Base-by-base conservation (phyloP, 306 rosid species). In the Vigna reflexopilosa region DNA sequence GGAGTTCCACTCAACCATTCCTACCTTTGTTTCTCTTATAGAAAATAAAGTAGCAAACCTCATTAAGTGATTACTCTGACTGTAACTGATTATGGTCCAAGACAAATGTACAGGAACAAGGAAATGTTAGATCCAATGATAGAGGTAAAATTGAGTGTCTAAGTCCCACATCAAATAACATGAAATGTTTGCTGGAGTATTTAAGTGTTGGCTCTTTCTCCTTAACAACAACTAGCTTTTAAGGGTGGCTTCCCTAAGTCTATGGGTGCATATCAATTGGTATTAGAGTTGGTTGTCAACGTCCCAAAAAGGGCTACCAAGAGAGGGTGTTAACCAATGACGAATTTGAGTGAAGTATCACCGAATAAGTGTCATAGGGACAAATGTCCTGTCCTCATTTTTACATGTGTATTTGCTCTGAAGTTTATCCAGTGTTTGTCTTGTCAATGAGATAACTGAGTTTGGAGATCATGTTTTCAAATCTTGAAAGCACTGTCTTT, bases 11-110 rank as follows among this genome's bases (percentile, higher is more conserved):
- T 22, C 30, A 28, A 42, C 59, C 17, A 4, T 54, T 58, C 26
- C 69, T 72, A 75, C 68, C 10, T 40, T 67, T 36, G 70, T 17
- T 58, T 72, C 40, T 65, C 67, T 65, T 19, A 48, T 47, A 44
- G 49, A 36, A 79, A 58, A 74, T 42, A 20, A 45, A 40, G 54
- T 44, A 28, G 62, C 5, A 73, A 67, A 15, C 73, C 14, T 58
- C 16, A 1, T 13, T 70, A 16, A 61, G 78, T 34, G 62, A 79
- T 63, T n/a, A 7, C 36, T 48, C 47, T 50, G 15, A 68, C 17
- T 55, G 8, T 65, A 65, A 4, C 42, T 50, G 12, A 47, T 58
- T 48, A 24, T 56, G 26, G 48, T 77, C 13, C 55, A 55, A 38
- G 51, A 49, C 64, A 81, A 51, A 40, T 40, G 45, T 40, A 40